A percentile compares a stretch with the other conserved stretches of the same genome.
These are phyloP conservation scores for Asterophora parasitica DNA, from an alignment of 768 basidiomycete species.

Conservation along the genomic window DNA sequence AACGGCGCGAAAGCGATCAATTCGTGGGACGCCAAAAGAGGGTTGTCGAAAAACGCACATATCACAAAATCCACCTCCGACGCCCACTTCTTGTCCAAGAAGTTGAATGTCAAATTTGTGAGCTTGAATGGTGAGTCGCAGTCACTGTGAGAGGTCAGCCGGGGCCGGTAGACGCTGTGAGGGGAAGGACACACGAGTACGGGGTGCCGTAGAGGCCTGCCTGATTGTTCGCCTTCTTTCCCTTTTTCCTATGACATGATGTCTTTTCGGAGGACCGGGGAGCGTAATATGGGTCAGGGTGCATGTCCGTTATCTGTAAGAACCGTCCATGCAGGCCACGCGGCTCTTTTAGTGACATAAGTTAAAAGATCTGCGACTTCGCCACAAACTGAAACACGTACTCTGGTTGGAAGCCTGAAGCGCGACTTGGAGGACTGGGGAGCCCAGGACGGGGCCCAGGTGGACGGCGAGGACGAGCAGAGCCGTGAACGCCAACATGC, in stretches of 20 bases:
- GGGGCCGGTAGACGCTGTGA: not conserved
- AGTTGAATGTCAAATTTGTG: conserved; percentile 81
- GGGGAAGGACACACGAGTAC: conserved; percentile 46
- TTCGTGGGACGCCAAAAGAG: conserved; percentile 2
- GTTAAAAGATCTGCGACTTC: not conserved
- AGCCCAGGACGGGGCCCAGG: conserved; percentile 24
- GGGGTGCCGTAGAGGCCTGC: conserved; percentile 66
- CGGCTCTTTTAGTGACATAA: conserved; percentile 28
- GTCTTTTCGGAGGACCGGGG: conserved; percentile 47
- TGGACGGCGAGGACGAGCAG: conserved; percentile 22
- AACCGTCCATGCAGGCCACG: conserved; percentile 66
- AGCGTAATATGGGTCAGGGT: conserved; percentile 70
- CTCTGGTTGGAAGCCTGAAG: conserved; percentile 27
- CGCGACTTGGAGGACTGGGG: conserved; percentile 35
- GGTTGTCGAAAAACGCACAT: conserved; percentile 41
- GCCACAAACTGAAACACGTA: conserved; percentile 18
- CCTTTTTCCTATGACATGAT: conserved; percentile 65
- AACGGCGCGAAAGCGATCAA: not conserved
- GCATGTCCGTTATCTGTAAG: conserved; percentile 80
- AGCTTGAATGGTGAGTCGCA: conserved; percentile 80
- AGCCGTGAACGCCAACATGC: conserved; percentile 10
- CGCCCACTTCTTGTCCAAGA: conserved; percentile 73
- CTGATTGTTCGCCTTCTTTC: conserved; percentile 46
- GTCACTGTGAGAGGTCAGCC: conserved; percentile 35
- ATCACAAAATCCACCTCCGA: conserved; percentile 87